Conservation (phyloP, 306 rosid species). For the Sechiopsis laciniata region DNA sequence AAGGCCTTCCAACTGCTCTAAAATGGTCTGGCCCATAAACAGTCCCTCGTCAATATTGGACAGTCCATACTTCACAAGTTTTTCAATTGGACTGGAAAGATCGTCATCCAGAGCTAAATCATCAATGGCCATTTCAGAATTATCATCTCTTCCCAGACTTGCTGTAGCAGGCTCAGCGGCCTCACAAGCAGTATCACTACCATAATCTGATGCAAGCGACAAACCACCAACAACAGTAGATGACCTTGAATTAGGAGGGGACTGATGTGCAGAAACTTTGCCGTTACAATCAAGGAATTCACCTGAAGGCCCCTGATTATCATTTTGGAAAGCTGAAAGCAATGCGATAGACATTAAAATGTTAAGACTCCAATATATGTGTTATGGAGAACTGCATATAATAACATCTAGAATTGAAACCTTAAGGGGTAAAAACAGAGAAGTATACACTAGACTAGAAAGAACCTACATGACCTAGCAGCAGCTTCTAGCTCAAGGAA, state of each 20-base stretch:
- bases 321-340: constrained; percentile 79
- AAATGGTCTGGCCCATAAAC: constrained; percentile 91
- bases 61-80: constrained; percentile 75
- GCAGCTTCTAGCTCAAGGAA: constrained; percentile 96
- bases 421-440: constrained; percentile 16
- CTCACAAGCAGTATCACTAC: constrained; percentile 71
- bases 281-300: constrained; percentile 42
- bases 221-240: constrained; percentile 70
- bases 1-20: constrained; percentile 92
- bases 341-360: neutral
- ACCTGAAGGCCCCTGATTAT: constrained; percentile 53
- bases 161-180: constrained; percentile 72
- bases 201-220: constrained; percentile 77
- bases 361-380: constrained; percentile 28
- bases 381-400: constrained; percentile 4
- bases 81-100: constrained; percentile 74
- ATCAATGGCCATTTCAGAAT: constrained; percentile 71
- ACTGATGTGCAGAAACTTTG: constrained; percentile 45
- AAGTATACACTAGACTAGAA: constrained; percentile 28
- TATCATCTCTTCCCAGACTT: constrained; percentile 60
- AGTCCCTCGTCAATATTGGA: constrained; percentile 93
- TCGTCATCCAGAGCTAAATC: constrained; percentile 84
- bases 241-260: constrained; percentile 47
- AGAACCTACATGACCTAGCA: constrained; percentile 92
- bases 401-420: neutral